Evolutionary conservation across 1,139 yeast genomes (phyloP).

Genomic region (Meyerozyma carpophila): DNA sequence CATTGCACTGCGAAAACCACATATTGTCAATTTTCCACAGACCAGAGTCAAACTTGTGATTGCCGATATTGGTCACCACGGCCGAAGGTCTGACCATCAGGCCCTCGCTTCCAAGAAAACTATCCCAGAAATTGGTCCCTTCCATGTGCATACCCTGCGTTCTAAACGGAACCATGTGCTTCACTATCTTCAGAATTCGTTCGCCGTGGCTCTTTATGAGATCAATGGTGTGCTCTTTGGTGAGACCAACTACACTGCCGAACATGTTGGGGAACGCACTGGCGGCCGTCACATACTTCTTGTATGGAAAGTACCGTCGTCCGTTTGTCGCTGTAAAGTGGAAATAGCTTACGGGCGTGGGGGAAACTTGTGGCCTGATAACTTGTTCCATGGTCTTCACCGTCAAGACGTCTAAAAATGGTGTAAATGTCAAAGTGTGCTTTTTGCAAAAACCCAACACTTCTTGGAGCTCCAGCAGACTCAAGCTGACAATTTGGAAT

Average conservation of each 20-base stretch:
- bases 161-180: conserved; percentile 12
- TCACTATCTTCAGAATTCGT: conserved; percentile 8
- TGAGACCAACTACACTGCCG: conserved; percentile 2
- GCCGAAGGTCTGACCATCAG: conserved; percentile 10
- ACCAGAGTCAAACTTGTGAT: conserved; percentile 5
- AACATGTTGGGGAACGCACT: conserved; percentile 7
- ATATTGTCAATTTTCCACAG: conserved; percentile 17
- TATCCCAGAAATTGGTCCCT: conserved; percentile 10
- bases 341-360: conserved; percentile 6
- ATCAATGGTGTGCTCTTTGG: conserved; percentile 3
- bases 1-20: conserved; percentile 23
- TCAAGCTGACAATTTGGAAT: conserved; percentile 12
- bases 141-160: conserved; percentile 13
- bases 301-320: conserved; percentile 18
- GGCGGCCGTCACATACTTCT: conserved; percentile 16
- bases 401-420: conserved; percentile 18
- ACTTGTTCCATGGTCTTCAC: conserved; percentile 17
- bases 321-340: conserved; percentile 18
- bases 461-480: conserved; percentile 7
- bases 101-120: conserved; percentile 8
- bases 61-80: conserved; percentile 27
- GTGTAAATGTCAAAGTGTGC: conserved; percentile 20
- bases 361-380: conserved; percentile 10
- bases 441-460: conserved; percentile 11
- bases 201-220: conserved; percentile 4